Base-by-base conservation (phyloP, 2,329 filamentous ascomycete genomes). In the Lecanicillium sp. region DNA sequence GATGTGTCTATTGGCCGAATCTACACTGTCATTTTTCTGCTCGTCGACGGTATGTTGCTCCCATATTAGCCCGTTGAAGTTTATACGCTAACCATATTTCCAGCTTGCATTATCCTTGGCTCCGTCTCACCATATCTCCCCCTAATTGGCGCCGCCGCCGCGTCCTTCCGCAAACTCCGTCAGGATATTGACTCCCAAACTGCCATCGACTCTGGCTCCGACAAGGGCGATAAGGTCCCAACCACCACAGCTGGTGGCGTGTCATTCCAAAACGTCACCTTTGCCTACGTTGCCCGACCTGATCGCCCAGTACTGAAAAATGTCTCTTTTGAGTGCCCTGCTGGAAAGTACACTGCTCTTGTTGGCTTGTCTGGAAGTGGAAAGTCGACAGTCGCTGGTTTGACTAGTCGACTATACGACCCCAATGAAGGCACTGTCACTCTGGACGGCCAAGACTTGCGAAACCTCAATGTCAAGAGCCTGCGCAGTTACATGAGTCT, bases 1-100 rank as follows among this genome's bases (percentile, higher is more conserved):
- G 11, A 25, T 25, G 57, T 59, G 4, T 63, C 62, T 1, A 60
- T 71, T 8, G 66, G 68, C 28, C 55, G 62, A n/a, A 65, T 78
- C 13, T 81, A 81, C 47, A 79, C 77, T 1, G 77, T 81, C 20
- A 75, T 81, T 11, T 77, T 81, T 38, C 61, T 82, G 20, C 72
- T 81, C 10, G 65, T 81, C 2, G 78, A 82, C 46, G 75, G 65
- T 67, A 57, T 46, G 59, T 44, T 13, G 17, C 10, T 14, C 43
- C 10, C 17, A 4, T 10, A 17, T 17, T 20, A 6, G 12, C 10
- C 17, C 20, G 8, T 25, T 59, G 64, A 38, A 22, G 35, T 13
- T n/a, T 3, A n/a, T 12, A 14, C 10, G 22, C 46, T 50, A 29
- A 53, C 41, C n/a, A n/a, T n/a, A 39, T 53, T 6, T 39, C 32